Evolutionary conservation across 306 rosid genomes (phyloP), one percentile per base, ranked within the genome.

Genomic region (Vigna hirtella): DNA sequence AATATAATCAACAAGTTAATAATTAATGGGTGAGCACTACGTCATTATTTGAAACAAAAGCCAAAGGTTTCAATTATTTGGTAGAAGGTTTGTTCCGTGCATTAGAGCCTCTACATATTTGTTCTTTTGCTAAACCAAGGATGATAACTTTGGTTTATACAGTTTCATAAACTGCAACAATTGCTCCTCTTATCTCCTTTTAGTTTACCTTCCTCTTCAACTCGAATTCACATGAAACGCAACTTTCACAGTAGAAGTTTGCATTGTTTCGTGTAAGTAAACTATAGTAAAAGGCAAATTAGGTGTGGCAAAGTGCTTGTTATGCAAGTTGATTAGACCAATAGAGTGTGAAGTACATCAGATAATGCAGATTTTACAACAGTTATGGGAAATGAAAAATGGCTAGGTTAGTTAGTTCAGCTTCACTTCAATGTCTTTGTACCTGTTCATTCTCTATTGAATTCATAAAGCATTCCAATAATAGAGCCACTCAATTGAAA

Each of bases 391-490:
- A 68, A 68, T 51, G 26, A 62, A 73, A 7, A 50, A 74, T 61
- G 30, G 70, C 36, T 64, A 42, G 26, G 20, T 51, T 12, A 30
- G n/a, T 38, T 49, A 76, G 45, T 38, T 40, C 36, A 55, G 10
- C 20, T 82, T 82, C 61, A 77, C 47, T 17, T 65, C 20, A 82
- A 42, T 40, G 28, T 70, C 30, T 47, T 36, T 28, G 45, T 59
- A 68, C 63, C 17, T 22, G 48, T 30, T 42, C 63, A 22, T 32
- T 16, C 13, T 56, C 42, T 58, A 48, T 17, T 57, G 75, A 72
- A 72, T 32, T 48, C 72, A 77, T 38, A 65, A 61, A 65, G 79
- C 42, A 52, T 28, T 65, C 17, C 79, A 83, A 77, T 82, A 77
- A 82, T 77, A 45, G 75, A 72, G 49, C 0, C 40, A 77, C 20